These are phyloP conservation scores for Debaryomycetaceae sp. DNA, from an alignment of 1,139 yeast genomes.

Conservation along the genomic window DNA sequence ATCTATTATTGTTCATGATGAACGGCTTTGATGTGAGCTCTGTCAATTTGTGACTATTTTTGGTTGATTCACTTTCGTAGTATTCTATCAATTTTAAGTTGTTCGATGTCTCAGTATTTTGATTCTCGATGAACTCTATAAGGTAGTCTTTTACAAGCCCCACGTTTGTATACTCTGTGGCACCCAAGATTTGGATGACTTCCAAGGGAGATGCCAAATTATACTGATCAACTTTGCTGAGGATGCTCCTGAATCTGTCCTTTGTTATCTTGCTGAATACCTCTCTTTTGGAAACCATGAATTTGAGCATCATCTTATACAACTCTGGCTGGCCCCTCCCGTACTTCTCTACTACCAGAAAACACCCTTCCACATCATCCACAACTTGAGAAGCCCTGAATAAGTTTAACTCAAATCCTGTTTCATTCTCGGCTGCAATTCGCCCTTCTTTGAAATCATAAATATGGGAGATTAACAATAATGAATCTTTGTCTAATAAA, in stretches of 20 bases:
- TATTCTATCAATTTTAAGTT: constrained; percentile 65
- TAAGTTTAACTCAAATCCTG: constrained; percentile 58
- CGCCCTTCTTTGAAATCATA: constrained; percentile 55
- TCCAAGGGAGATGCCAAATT: constrained; percentile 73
- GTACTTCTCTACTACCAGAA: constrained; percentile 53
- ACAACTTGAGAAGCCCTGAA: constrained; percentile 63
- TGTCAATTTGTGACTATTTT: constrained; percentile 50
- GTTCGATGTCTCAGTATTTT: constrained; percentile 63
- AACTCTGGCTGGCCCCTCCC: constrained; percentile 65
- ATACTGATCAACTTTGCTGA: constrained; percentile 50
- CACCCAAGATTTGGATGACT: constrained; percentile 63
- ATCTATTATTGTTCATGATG: constrained; percentile 64
- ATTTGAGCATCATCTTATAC: constrained; percentile 62
- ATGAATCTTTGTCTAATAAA: constrained; percentile 54
- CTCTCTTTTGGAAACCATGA: constrained; percentile 56
- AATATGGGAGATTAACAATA: constrained; percentile 65
- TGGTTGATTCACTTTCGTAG: constrained; percentile 64
- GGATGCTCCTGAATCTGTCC: constrained; percentile 45
- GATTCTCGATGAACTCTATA: constrained; percentile 56
- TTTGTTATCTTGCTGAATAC: constrained; percentile 54
- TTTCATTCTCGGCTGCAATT: constrained; percentile 27
- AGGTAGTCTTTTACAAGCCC: constrained; percentile 73
- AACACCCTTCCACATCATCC: constrained; percentile 55
- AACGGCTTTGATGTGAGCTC: constrained; percentile 54
- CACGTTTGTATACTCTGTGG: constrained; percentile 63